phyloP scores from a whole-genome alignment of 1,284 basidiomycete genomes.

The Melampsora larici-populina region DNA sequence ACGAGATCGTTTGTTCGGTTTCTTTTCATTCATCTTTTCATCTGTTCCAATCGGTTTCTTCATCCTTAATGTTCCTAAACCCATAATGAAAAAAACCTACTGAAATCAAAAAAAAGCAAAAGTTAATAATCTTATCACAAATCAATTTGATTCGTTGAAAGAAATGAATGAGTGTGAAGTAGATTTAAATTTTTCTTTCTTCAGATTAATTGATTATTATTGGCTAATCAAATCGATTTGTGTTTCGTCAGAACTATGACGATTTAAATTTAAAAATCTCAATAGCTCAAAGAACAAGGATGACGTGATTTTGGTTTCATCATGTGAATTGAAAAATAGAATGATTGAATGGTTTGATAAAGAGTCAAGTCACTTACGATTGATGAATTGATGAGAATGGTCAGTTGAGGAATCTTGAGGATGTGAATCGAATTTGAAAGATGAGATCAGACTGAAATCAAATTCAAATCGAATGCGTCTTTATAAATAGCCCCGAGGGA shows the following conservation, averaged over 20 bases:
- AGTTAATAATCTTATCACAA: too few relatives aligned
- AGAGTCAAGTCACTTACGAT: not conserved
- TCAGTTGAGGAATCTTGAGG: not conserved
- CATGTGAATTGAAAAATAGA: not conserved
- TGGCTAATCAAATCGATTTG: not conserved
- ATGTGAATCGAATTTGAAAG: not conserved
- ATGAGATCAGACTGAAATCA: not conserved
- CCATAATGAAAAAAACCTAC: not conserved
- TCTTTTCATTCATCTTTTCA: not conserved
- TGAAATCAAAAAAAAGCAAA: not conserved
- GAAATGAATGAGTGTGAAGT: too few relatives aligned
- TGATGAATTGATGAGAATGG: not conserved
- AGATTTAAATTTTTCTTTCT: too few relatives aligned
- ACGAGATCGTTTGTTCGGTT: not conserved
- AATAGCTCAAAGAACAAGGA: constrained; percentile 44
- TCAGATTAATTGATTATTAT: not conserved
- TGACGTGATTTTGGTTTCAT: constrained; percentile 15
- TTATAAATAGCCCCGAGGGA: too few relatives aligned
- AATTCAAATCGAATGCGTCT: too few relatives aligned
- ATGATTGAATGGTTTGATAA: too few relatives aligned
- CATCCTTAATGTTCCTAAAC: constrained; percentile 31
- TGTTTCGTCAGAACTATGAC: constrained; percentile 26
- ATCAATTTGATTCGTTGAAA: too few relatives aligned
- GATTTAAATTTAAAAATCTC: not conserved
- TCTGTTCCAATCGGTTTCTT: constrained; percentile 9